These are phyloP conservation scores for Falciphora oryzae DNA, from an alignment of 2,329 filamentous ascomycete genomes.

Conservation along the genomic window DNA sequence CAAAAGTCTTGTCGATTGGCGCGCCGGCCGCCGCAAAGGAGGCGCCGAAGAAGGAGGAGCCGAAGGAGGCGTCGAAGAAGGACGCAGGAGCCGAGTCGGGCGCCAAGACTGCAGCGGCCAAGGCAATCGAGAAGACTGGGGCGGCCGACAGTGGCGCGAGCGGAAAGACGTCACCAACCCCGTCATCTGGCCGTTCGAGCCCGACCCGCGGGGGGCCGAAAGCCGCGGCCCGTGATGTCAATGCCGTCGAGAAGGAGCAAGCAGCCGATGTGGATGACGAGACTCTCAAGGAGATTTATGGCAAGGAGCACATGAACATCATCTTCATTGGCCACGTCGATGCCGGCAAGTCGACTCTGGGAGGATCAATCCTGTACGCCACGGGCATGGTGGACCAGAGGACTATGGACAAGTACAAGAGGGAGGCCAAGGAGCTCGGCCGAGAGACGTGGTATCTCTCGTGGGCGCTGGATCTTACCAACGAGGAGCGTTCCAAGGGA, in stretches of 20 bases:
- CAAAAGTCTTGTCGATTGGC: conserved; percentile 74
- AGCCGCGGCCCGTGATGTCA: conserved; percentile 61
- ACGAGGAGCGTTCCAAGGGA: conserved; percentile 91
- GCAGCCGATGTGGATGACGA: conserved; percentile 63
- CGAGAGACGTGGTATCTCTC: conserved; percentile 99
- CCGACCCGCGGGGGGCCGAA: conserved; percentile 60
- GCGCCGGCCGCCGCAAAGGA: conserved; percentile 29
- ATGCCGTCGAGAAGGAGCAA: conserved; percentile 80
- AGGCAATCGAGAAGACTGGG: conserved; percentile 88
- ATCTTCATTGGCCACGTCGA: conserved; percentile 97
- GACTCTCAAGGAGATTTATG: conserved; percentile 90
- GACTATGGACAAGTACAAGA: conserved; percentile 97
- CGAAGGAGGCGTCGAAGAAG: conserved; percentile 40
- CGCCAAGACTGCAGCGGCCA: conserved; percentile 77
- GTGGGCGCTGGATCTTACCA: conserved; percentile 95
- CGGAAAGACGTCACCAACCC: conserved; percentile 74
- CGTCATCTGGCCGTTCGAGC: conserved; percentile 79
- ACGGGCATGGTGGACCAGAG: conserved; percentile 99
- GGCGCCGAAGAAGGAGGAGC: conserved; percentile 36
- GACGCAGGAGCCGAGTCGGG: conserved; percentile 54
- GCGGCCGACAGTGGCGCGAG: conserved; percentile 52
- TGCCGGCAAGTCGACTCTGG: conserved; percentile 94
- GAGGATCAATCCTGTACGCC: conserved; percentile 84
- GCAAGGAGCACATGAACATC: conserved; percentile 88
- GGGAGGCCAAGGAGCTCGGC: conserved; percentile 90